Evolutionary conservation across 441 rosid species (phyloP).

Genomic region (Gossypium schwendimanii): DNA sequence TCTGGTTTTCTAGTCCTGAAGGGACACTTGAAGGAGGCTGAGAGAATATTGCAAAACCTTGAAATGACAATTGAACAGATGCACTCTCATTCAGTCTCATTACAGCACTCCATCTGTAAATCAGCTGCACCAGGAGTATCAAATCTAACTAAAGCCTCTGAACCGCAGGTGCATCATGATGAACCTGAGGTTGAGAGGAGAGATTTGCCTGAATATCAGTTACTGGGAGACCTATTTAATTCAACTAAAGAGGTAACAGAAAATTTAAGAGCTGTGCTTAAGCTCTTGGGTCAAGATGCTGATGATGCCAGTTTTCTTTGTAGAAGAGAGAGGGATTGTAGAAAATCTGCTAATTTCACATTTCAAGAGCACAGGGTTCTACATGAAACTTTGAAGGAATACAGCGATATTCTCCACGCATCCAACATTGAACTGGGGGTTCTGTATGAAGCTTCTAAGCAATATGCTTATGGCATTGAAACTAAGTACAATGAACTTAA

Average conservation of each 20-base stretch:
- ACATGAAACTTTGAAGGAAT: constrained; percentile 45
- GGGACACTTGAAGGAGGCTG: constrained; percentile 54
- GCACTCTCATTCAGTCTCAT: constrained; percentile 28
- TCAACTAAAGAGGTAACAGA: constrained; percentile 41
- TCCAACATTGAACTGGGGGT: constrained; percentile 51
- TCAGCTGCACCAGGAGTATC: constrained; percentile 51
- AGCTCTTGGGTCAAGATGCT: constrained; percentile 51
- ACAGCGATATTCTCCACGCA: constrained; percentile 45
- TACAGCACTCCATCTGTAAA: constrained; percentile 38
- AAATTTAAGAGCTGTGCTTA: constrained; percentile 50
- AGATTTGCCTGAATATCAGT: constrained; percentile 31
- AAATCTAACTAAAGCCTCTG: constrained; percentile 79
- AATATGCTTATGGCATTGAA: constrained; percentile 34
- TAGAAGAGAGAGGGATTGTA: constrained; percentile 40
- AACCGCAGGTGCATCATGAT: constrained; percentile 53
- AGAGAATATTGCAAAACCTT: constrained; percentile 45
- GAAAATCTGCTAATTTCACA: constrained; percentile 29
- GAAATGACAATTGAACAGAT: constrained; percentile 55
- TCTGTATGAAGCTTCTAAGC: constrained; percentile 59
- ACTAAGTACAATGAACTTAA: constrained; percentile 46
- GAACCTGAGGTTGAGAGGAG: constrained; percentile 50
- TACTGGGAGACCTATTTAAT: constrained; percentile 34
- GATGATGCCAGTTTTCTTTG: constrained; percentile 34
- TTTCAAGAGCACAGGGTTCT: constrained; percentile 39
- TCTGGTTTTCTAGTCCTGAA: constrained; percentile 40